These are phyloP conservation scores for Brassica juncea DNA, from an alignment of 345 rosid genomes.

Conservation along the genomic window DNA sequence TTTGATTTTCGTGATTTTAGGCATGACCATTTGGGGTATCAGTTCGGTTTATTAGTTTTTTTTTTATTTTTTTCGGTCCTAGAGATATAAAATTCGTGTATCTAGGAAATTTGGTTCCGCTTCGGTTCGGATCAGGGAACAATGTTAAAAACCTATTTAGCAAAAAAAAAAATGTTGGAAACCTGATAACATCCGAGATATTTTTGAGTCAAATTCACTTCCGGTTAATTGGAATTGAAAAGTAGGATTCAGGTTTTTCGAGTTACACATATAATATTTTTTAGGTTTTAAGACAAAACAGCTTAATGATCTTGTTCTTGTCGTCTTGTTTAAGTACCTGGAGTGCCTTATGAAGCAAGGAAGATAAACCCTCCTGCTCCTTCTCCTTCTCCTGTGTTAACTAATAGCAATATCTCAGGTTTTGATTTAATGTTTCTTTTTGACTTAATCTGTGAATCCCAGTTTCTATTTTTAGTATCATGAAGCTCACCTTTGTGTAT, in stretches of 20 bases:
- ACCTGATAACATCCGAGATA: background rate
- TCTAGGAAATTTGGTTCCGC: no score
- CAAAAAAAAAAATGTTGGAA: background rate
- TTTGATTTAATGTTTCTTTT: background rate
- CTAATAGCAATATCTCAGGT: slow-evolving; percentile 58
- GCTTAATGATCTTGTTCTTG: slow-evolving; percentile 5
- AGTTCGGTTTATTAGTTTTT: background rate
- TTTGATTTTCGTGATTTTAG: background rate
- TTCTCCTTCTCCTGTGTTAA: slow-evolving; percentile 56
- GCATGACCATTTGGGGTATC: background rate
- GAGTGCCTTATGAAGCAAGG: slow-evolving; percentile 65
- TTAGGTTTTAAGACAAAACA: background rate
- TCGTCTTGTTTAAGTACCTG: slow-evolving; percentile 61
- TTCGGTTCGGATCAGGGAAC: background rate
- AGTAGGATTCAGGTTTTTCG: background rate
- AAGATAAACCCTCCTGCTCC: slow-evolving; percentile 53
- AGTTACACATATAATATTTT: background rate
- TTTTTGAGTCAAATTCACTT: background rate
- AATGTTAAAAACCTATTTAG: background rate
- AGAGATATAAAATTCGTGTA: background rate
- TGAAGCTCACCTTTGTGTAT: slow-evolving; percentile 6
- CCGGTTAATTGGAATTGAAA: background rate
- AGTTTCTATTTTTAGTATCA: slow-evolving; percentile 20
- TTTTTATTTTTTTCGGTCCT: background rate
- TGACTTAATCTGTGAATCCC: slow-evolving; percentile 1